These are phyloP conservation scores for Echinochloa phyllopogon DNA, from an alignment of 176 grass and related monocot species.

Conservation along the genomic window DNA sequence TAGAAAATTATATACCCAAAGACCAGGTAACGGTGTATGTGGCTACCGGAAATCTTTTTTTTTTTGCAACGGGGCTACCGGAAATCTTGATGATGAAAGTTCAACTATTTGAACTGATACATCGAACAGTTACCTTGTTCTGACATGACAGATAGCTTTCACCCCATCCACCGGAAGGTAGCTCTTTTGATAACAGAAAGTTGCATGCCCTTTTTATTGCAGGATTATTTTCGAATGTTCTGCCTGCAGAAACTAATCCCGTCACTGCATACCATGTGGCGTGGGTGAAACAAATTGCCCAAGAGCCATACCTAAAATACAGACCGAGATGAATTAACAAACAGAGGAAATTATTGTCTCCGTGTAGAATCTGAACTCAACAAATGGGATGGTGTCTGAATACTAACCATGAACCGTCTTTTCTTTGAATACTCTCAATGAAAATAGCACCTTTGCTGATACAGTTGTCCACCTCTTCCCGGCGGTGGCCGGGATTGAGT, in stretches of 20 bases:
- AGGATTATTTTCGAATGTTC: slow-evolving; percentile 59
- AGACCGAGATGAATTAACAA: no score
- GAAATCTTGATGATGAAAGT: no score
- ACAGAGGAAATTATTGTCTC: no score
- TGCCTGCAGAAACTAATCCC: slow-evolving; percentile 69
- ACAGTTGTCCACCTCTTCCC: slow-evolving; percentile 63
- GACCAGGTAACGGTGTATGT: no score
- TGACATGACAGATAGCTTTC: slow-evolving; percentile 95
- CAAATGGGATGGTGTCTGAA: not conserved
- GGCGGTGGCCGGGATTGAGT: slow-evolving; percentile 76
- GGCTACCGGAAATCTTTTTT: no score
- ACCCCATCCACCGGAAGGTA: slow-evolving; percentile 87
- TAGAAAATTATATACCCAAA: no score
- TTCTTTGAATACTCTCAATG: slow-evolving; percentile 71
- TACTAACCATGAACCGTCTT: slow-evolving; percentile 88
- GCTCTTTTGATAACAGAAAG: slow-evolving; percentile 84
- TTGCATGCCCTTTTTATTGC: slow-evolving; percentile 75
- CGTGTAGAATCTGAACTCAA: no score
- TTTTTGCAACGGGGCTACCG: no score
- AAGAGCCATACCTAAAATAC: slow-evolving; percentile 83
- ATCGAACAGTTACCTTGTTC: slow-evolving; percentile 62
- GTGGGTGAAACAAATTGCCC: slow-evolving; percentile 92
- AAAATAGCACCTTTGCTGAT: slow-evolving; percentile 69
- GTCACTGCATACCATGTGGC: slow-evolving; percentile 83
- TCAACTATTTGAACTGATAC: no score